phyloP scores from a whole-genome alignment of 2,329 filamentous ascomycete genomes.

The Nigrospora oryzae region DNA sequence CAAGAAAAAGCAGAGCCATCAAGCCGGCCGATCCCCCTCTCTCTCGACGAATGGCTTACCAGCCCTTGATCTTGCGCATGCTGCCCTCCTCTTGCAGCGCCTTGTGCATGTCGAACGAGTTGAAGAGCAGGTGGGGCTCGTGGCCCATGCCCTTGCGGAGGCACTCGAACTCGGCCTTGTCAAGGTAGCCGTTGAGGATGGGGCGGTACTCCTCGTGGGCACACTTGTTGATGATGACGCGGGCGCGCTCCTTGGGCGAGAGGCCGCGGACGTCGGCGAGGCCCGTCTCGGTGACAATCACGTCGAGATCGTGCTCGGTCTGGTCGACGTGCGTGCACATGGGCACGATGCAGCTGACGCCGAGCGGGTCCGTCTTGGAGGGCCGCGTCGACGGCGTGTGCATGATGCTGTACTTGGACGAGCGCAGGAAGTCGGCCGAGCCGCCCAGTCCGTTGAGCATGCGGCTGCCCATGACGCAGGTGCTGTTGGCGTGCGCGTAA shows the following conservation, averaged over 20 bases:
- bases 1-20: no score
- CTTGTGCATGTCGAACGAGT: conserved; percentile 84
- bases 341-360: conserved; percentile 82
- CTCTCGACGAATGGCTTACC: conserved; percentile 25
- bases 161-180: conserved; percentile 80
- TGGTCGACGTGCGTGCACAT: conserved; percentile 91
- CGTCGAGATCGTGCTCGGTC: conserved; percentile 86
- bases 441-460: conserved; percentile 72
- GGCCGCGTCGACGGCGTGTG: conserved; percentile 79
- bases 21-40: no score
- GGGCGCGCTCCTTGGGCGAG: conserved; percentile 68
- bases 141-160: conserved; percentile 81
- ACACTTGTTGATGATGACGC: conserved; percentile 81
- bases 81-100: conserved; percentile 74
- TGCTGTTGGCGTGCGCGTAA: conserved; percentile 87
- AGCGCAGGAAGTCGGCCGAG: conserved; percentile 64
- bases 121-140: conserved; percentile 80
- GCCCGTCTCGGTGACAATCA: conserved; percentile 70
- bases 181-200: conserved; percentile 74
- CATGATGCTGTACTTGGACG: conserved; percentile 78
- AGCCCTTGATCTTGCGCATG: conserved; percentile 70
- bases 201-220: conserved; percentile 78
- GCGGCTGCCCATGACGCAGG: conserved; percentile 79
- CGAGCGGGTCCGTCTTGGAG: conserved; percentile 72
- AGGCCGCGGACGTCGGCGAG: conserved; percentile 80